Conservation (phyloP, 129 eudicot species). For the Cynara cardunculus region DNA sequence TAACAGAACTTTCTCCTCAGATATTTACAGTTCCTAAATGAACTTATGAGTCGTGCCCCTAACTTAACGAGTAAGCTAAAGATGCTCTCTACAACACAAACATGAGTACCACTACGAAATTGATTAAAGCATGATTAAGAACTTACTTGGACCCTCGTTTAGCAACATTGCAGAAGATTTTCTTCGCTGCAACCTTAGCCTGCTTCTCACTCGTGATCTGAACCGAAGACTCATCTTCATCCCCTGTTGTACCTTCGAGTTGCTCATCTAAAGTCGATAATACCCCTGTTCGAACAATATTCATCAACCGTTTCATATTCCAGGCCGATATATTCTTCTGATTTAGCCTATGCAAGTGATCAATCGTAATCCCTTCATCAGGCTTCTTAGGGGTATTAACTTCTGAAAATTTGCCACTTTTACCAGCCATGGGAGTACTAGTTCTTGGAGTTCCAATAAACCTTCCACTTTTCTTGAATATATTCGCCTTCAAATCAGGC, state of each 20-base stretch:
- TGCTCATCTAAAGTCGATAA: slow-evolving; percentile 76
- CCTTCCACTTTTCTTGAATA: slow-evolving; percentile 51
- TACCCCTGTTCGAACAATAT: slow-evolving; percentile 60
- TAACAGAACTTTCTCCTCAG: too few relatives aligned
- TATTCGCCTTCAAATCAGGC: slow-evolving; percentile 57
- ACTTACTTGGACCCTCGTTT: slow-evolving; percentile 76
- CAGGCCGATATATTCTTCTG: slow-evolving; percentile 80
- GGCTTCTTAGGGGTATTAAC: slow-evolving; percentile 34
- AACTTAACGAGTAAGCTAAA: neutral
- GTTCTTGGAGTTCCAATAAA: slow-evolving; percentile 42
- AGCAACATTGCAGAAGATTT: slow-evolving; percentile 73
- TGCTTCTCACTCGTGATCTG: slow-evolving; percentile 77
- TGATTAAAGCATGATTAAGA: neutral
- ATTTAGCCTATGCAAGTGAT: slow-evolving; percentile 71
- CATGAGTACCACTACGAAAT: neutral
- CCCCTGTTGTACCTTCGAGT: slow-evolving; percentile 40
- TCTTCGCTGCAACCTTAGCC: slow-evolving; percentile 84
- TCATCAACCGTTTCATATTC: slow-evolving; percentile 85
- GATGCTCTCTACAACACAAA: neutral
- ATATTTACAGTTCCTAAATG: neutral
- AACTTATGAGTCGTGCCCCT: neutral
- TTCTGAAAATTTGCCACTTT: slow-evolving; percentile 47
- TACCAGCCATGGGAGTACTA: slow-evolving; percentile 27
- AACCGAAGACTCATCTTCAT: slow-evolving; percentile 59
- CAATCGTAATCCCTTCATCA: slow-evolving; percentile 58